Evolutionary conservation across 2,329 filamentous ascomycete species (phyloP), one percentile per base, ranked within the genome.

Genomic region (Trichoderma sp.): DNA sequence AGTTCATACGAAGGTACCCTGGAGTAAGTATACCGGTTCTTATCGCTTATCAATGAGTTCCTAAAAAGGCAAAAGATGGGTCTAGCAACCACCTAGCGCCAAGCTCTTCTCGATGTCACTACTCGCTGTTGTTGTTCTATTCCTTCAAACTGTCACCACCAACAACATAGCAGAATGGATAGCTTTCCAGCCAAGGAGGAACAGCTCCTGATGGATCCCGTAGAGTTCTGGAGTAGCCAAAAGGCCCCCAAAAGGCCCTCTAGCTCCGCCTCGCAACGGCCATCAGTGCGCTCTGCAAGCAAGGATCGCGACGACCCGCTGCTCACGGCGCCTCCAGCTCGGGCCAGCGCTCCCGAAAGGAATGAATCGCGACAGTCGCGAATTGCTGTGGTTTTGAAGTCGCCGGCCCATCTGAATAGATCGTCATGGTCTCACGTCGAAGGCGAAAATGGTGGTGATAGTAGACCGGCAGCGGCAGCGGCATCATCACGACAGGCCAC

Each of bases 221-320:
- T 63, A 7, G 68, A 71, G 24, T 71, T 71, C 30, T 71, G 68
- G 68, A 71, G 68, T 24, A 71, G 34, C 60, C 57, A 56, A 18
- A 18, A 9, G 24, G 36, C 60, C 12, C 24, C 30, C 39, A 26
- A 34, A 26, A 39, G 28, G 18, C 58, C 68, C n/a, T 61, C 58
- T 1, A 71, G 30, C 18, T 53, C 60, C 32, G 21, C 47, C 12
- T 36, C 68, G 14, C 30, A 47, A 11, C 14, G 24, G 4, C n/a
- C 14, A 2, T 30, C 34, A 2, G 7, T 26, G 51, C 68, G 68
- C 58, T 47, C 58, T 21, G 47, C 12, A 11, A 76, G 73, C 36
- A 39, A 73, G 6, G 75, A 75, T n/a, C 75, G 72, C 1, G 76
- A 76, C 15, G 77, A 77, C 15, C 75, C 76, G 24, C 53, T 78